A percentile compares a stretch with the other conserved stretches of the same genome.
Evolutionary conservation across 2,329 filamentous ascomycete species (phyloP).

Genomic region (Taxawa tesnikishii): DNA sequence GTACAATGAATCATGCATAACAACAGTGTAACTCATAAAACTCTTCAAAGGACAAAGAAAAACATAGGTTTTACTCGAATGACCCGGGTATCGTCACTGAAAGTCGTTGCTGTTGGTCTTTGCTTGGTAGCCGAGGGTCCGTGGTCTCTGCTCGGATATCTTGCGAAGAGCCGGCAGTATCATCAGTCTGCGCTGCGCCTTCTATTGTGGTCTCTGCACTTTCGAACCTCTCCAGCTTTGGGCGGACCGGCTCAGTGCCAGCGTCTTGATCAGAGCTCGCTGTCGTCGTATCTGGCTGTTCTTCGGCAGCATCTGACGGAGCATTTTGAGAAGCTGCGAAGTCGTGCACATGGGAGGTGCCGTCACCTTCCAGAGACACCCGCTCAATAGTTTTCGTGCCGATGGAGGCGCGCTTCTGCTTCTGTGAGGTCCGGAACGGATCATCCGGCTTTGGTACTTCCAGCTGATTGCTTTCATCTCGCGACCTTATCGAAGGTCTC

Average conservation of each 20-base stretch:
- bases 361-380: too few relatives aligned
- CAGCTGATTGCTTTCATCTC: neutral
- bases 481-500: neutral
- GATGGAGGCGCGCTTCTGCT: too few relatives aligned
- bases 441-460: neutral
- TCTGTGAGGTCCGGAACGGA: neutral
- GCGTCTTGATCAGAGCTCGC: neutral
- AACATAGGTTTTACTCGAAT: neutral
- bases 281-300: neutral
- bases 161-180: too few relatives aligned
- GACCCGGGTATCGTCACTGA: neutral
- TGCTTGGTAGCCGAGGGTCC: too few relatives aligned
- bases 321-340: neutral
- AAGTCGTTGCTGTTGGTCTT: too few relatives aligned
- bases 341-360: neutral
- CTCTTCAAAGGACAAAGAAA: neutral
- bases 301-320: neutral
- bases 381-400: too few relatives aligned
- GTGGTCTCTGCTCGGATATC: too few relatives aligned
- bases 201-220: too few relatives aligned
- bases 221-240: too few relatives aligned
- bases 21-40: too few relatives aligned
- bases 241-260: neutral
- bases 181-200: too few relatives aligned
- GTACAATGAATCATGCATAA: too few relatives aligned